Base-by-base conservation (phyloP, 2,329 filamentous ascomycete species). In the Arthrobotrys musiformis region DNA sequence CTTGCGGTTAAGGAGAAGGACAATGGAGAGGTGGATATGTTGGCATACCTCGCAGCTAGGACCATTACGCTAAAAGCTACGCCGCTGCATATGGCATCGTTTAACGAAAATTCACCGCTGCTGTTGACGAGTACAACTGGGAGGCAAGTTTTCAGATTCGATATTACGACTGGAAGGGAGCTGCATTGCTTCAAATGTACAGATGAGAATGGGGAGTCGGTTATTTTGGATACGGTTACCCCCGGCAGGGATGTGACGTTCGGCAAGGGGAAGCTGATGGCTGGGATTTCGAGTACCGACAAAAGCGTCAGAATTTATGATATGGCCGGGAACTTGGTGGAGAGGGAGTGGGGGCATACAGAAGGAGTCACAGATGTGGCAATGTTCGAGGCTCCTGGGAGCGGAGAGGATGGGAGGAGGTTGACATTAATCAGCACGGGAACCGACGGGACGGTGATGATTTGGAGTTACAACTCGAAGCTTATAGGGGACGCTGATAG, bases 251-350 rank as follows among this genome's bases (percentile, higher is more conserved):
- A 89, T 82, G 84, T 89, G 80, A 83, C 87, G 78, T 83, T 87
- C 84, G 50, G 86, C 83, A 79, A 80, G 44, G 84, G 87, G 2
- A 88, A 90, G 28, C 88, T 96, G 61, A 87, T 99, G 62, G 87
- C 95, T 17, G 94, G 93, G n/a, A 88, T 95, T 9, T 97, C 94
- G 7, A 94, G 94, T 80, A 97, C 93, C 0, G 95, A 99, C 83
- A 99, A 98, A 82, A 98, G 95, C 0, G 91, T 99, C 69, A 88
- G 95, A 37, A 85, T 99, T 15, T 99, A 99, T 81, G 92, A 97
- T 80, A 86, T 89, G 30, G 90, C 91, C 78, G 94, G 94, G 7
- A 85, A 86, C 1, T 90, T 99, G 70, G 85, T 98, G 28, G 92
- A 93, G 61, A 90, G 93, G 44, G 95, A 98, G 84, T 97, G 93